phyloP scores from a whole-genome alignment of 768 basidiomycete genomes.

The Pleurotus cornucopiae region DNA sequence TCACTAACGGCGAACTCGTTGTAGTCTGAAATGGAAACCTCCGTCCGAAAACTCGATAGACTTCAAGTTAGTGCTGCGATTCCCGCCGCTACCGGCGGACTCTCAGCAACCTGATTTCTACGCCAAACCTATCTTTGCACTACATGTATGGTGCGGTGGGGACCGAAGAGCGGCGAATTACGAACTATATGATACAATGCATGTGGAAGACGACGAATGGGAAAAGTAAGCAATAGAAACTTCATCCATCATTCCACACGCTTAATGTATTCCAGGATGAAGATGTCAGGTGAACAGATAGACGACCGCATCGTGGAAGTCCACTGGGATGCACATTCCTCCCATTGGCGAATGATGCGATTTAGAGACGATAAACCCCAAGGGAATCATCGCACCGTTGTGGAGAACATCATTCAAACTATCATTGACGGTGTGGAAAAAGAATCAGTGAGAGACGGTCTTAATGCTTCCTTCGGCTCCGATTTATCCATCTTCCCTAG shows the following conservation, averaged over 20 bases:
- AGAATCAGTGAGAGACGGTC: conserved; percentile 55
- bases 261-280: conserved; percentile 53
- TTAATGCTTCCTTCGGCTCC: conserved; percentile 8
- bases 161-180: conserved; percentile 53
- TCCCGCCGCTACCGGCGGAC: conserved; percentile 61
- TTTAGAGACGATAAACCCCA: conserved; percentile 92
- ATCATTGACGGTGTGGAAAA: conserved; percentile 95
- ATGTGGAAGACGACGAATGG: conserved; percentile 90
- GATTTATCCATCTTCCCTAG: conserved; percentile 30
- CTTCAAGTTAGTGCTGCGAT: conserved; percentile 93
- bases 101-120: conserved; percentile 68
- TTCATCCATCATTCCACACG: too few relatives aligned
- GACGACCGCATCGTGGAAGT: conserved; percentile 96
- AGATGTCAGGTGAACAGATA: conserved; percentile 75
- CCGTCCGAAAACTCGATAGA: conserved; percentile 97
- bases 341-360: conserved; percentile 86
- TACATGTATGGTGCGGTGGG: conserved; percentile 81
- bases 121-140: conserved; percentile 81
- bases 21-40: conserved; percentile 97
- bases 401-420: conserved; percentile 84
- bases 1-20: conserved; percentile 6
- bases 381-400: conserved; percentile 83
- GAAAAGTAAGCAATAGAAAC: conserved; percentile 58
- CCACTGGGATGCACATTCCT: conserved; percentile 70
- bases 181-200: conserved; percentile 82